Percentiles rank a stretch among this genome's conserved stretches.
phyloP scores from a whole-genome alignment of 2,329 filamentous ascomycete species.

The Neopestalotiopsis sp. region DNA sequence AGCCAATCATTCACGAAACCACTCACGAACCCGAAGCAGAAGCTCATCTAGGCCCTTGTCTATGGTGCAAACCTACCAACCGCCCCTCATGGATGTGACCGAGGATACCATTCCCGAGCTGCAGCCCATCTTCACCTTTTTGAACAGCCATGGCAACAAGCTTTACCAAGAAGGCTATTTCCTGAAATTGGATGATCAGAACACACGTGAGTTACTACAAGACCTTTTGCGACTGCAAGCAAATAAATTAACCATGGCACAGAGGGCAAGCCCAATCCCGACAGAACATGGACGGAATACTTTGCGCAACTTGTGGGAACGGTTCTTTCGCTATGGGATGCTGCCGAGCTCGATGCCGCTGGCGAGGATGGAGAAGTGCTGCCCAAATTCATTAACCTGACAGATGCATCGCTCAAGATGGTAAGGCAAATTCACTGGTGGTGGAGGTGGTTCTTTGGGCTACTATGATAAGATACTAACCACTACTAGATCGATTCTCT shows the following conservation, averaged over 20 bases:
- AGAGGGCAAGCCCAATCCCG: constrained; percentile 86
- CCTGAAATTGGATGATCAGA: constrained; percentile 92
- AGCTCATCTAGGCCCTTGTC: constrained; percentile 75
- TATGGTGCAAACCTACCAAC: constrained; percentile 85
- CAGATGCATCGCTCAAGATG: constrained; percentile 98
- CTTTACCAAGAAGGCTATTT: constrained; percentile 98
- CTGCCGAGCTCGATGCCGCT: constrained; percentile 85
- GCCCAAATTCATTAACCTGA: constrained; percentile 94
- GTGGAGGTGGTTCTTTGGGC: background rate
- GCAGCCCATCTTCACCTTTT: constrained; percentile 88
- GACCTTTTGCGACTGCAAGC: background rate
- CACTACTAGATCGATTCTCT: constrained; percentile 79
- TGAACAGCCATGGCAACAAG: constrained; percentile 96
- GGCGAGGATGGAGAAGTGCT: constrained; percentile 84
- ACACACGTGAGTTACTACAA: constrained; percentile 70
- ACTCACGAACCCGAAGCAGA: constrained; percentile 42
- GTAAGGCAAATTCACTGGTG: constrained; percentile 52
- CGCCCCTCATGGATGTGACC: constrained; percentile 83
- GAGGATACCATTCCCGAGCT: constrained; percentile 90
- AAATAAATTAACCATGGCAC: constrained; percentile 19
- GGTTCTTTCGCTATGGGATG: constrained; percentile 94
- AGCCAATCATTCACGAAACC: constrained; percentile 12
- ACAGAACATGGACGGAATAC: constrained; percentile 93
- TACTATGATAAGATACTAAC: constrained; percentile 27
- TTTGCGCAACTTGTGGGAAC: constrained; percentile 97